A percentile compares a stretch with the other conserved stretches of the same genome.
These are phyloP conservation scores for Hyphodiscus hymeniophilus DNA, from an alignment of 495 filamentous ascomycete species.

Conservation along the genomic window DNA sequence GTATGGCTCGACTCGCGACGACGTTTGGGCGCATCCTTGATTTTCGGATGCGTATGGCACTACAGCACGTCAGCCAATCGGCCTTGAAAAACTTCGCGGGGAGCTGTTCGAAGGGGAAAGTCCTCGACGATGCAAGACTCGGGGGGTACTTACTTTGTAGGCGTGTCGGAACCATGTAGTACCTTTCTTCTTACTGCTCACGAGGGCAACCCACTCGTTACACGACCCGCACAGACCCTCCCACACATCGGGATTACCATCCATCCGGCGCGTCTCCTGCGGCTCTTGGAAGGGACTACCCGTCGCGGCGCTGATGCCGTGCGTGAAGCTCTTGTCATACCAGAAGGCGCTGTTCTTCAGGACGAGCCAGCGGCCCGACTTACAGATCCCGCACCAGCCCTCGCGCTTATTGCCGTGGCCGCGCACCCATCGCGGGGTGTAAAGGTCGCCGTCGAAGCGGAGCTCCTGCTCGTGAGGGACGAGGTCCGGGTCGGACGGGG, in stretches of 20 bases:
- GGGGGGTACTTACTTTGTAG: slow-evolving; percentile 71
- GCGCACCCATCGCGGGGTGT: slow-evolving; percentile 71
- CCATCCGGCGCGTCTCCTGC: slow-evolving; percentile 60
- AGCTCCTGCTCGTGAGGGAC: slow-evolving; percentile 66
- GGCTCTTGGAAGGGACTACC: slow-evolving; percentile 66
- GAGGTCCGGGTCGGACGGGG: slow-evolving; percentile 60
- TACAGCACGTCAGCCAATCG: slow-evolving; percentile 20
- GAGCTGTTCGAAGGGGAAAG: no score
- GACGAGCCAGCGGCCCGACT: slow-evolving; percentile 72
- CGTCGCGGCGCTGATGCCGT: slow-evolving; percentile 71
- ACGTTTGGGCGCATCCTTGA: slow-evolving; percentile 64
- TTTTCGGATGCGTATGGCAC: slow-evolving; percentile 70
- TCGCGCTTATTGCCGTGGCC: slow-evolving; percentile 76
- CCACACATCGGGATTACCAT: slow-evolving; percentile 75
- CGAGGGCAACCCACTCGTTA: slow-evolving; percentile 68
- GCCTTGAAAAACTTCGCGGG: neutral
- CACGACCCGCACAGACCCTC: slow-evolving; percentile 72
- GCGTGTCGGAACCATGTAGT: slow-evolving; percentile 81
- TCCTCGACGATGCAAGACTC: no score
- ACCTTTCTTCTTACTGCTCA: slow-evolving; percentile 79
- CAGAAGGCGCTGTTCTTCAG: slow-evolving; percentile 80
- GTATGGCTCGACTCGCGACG: slow-evolving; percentile 54
- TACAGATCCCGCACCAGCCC: slow-evolving; percentile 80
- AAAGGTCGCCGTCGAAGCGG: slow-evolving; percentile 69
- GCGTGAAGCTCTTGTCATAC: slow-evolving; percentile 80